Conservation (phyloP, 768 basidiomycete genomes). For the Pholiota conissans region DNA sequence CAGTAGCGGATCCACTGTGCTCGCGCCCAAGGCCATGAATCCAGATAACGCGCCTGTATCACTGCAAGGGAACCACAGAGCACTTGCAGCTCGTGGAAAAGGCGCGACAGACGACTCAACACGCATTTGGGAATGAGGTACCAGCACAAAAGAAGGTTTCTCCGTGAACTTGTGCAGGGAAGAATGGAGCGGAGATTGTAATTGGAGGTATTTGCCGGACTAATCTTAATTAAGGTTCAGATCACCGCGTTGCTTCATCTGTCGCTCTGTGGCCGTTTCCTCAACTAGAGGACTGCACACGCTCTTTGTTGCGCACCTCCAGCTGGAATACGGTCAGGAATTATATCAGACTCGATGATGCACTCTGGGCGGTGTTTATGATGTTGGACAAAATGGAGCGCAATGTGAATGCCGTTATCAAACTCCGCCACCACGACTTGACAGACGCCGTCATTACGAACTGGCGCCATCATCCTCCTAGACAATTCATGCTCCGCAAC, state of each 20-base stretch:
- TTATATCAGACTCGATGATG: not conserved
- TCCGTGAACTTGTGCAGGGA: not conserved
- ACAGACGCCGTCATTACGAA: not conserved
- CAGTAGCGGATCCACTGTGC: not conserved
- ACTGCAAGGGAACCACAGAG: not conserved
- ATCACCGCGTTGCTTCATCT: too few relatives aligned
- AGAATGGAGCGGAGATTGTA: not conserved
- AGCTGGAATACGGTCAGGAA: not conserved
- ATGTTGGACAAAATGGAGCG: not conserved
- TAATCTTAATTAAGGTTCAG: too few relatives aligned
- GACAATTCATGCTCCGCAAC: not conserved
- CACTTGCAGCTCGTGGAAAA: not conserved
- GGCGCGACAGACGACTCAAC: not conserved
- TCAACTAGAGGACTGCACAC: not conserved
- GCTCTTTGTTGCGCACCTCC: not conserved
- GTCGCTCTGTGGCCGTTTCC: too few relatives aligned
- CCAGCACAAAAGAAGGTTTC: not conserved
- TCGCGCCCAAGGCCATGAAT: not conserved
- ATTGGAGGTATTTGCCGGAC: not conserved
- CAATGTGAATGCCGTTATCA: too few relatives aligned
- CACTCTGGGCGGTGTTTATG: not conserved
- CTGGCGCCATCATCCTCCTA: not conserved
- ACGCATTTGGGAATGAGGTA: not conserved
- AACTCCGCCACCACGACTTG: not conserved
- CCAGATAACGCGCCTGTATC: not conserved